phyloP scores from a whole-genome alignment of 352 stramenopile genomes.

The Phytopythium cucurbitacearum region DNA sequence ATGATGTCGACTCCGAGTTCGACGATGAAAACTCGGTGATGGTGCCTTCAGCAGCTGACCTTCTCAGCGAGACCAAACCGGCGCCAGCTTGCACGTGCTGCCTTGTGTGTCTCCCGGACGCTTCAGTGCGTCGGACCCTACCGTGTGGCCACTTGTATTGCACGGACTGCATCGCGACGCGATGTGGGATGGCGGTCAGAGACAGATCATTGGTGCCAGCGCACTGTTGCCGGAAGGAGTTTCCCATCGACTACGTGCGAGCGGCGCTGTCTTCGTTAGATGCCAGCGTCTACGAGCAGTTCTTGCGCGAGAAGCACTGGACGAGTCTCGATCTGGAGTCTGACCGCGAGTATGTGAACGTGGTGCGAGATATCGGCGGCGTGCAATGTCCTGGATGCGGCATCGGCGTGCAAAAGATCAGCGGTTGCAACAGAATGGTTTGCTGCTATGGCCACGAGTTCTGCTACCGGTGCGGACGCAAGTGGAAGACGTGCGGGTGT shows the following conservation, averaged over 20 bases:
- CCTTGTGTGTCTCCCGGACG: constrained; percentile 11
- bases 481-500: constrained; percentile 43
- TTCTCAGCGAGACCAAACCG: constrained; percentile 28
- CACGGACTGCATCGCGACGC: constrained; percentile 36
- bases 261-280: constrained; percentile 27
- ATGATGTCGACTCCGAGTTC: constrained; percentile 4
- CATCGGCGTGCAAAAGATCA: constrained; percentile 46
- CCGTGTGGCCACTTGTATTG: constrained; percentile 69
- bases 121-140: constrained; percentile 19
- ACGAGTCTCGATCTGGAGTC: constrained; percentile 35
- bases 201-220: constrained; percentile 57
- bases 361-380: constrained; percentile 23
- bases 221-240: constrained; percentile 72
- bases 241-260: constrained; percentile 54
- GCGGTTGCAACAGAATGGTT: constrained; percentile 53
- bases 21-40: constrained; percentile 13
- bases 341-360: constrained; percentile 53
- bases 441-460: constrained; percentile 65
- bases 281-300: constrained; percentile 42
- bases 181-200: constrained; percentile 44
- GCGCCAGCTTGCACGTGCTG: constrained; percentile 39
- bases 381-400: constrained; percentile 72
- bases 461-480: constrained; percentile 35
- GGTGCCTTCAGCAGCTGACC: constrained; percentile 3
- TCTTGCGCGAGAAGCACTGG: constrained; percentile 52